phyloP scores from a whole-genome alignment of 768 basidiomycete genomes.

The Agrocybe chaxingu region DNA sequence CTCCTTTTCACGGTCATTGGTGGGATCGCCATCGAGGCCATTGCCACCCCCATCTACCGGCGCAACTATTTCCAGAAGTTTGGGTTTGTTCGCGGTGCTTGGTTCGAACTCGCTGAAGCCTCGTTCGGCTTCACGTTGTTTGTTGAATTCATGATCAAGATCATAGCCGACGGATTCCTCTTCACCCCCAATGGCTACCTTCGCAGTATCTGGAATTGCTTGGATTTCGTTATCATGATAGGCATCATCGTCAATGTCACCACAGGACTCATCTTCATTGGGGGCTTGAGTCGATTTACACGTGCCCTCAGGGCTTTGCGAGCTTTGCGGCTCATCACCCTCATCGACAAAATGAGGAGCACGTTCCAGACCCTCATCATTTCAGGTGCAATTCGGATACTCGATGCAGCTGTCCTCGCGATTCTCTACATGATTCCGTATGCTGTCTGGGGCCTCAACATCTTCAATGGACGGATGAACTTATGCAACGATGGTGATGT shows the following conservation, averaged over 20 bases:
- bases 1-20: constrained; percentile 76
- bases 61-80: constrained; percentile 60
- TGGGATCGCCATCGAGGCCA: constrained; percentile 76
- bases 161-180: constrained; percentile 88
- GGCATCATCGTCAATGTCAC: constrained; percentile 75
- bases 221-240: constrained; percentile 83
- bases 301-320: constrained; percentile 85
- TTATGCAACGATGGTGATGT: constrained; percentile 71
- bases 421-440: constrained; percentile 91
- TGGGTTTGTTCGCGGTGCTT: constrained; percentile 63
- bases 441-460: constrained; percentile 91
- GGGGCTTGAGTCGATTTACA: constrained; percentile 78
- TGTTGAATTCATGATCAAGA: constrained; percentile 84
- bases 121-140: constrained; percentile 69
- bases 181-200: constrained; percentile 93
- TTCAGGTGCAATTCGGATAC: constrained; percentile 77
- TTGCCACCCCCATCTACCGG: constrained; percentile 85
- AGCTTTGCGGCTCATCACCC: constrained; percentile 85
- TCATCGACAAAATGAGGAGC: constrained; percentile 80
- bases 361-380: constrained; percentile 88
- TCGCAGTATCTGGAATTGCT: constrained; percentile 86
- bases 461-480: constrained; percentile 85
- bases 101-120: constrained; percentile 85
- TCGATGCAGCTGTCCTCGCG: constrained; percentile 88
- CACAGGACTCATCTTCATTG: constrained; percentile 69